A percentile compares a stretch with the other conserved stretches of the same genome.
These are phyloP conservation scores for Talaromyces funiculosus DNA, from an alignment of 2,329 filamentous ascomycete genomes.

Conservation along the genomic window DNA sequence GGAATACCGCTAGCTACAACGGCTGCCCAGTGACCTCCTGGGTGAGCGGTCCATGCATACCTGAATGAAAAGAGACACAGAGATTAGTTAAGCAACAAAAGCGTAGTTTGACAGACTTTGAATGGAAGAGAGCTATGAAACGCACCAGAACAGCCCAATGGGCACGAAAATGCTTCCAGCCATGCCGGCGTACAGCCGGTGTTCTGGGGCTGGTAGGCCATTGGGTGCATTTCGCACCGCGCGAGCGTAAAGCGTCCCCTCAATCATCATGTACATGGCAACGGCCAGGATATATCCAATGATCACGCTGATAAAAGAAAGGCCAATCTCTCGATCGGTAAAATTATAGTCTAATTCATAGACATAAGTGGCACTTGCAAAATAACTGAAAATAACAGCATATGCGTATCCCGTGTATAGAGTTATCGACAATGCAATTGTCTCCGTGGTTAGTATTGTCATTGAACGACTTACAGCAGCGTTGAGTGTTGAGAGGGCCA, in stretches of 20 bases:
- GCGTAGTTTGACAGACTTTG: background rate
- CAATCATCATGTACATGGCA: slow-evolving; percentile 19
- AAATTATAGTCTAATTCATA: slow-evolving; percentile 52
- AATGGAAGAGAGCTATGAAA: background rate
- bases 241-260: slow-evolving; percentile 15
- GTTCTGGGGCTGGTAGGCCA: slow-evolving; percentile 15
- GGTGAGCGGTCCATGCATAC: slow-evolving; percentile 10
- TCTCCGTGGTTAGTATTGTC: slow-evolving; percentile 60
- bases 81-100: background rate
- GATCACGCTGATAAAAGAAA: slow-evolving; percentile 77
- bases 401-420: slow-evolving; percentile 72
- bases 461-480: slow-evolving; percentile 48
- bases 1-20: slow-evolving; percentile 10
- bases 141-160: slow-evolving; percentile 16
- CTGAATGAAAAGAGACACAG: slow-evolving; percentile 1
- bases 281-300: slow-evolving; percentile 50
- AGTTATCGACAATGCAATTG: slow-evolving; percentile 61
- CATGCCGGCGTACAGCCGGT: slow-evolving; percentile 19
- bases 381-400: slow-evolving; percentile 72
- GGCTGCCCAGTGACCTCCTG: slow-evolving; percentile 9
- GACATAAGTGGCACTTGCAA: slow-evolving; percentile 76
- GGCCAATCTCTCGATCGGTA: slow-evolving; percentile 59
- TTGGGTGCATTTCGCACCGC: background rate
- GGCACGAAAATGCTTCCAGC: slow-evolving; percentile 18
- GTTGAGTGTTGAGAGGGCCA: slow-evolving; percentile 16